A percentile compares a stretch with the other conserved stretches of the same genome.
These are phyloP conservation scores for Lojkania enalia DNA, from an alignment of 2,329 filamentous ascomycete genomes.

Conservation along the genomic window DNA sequence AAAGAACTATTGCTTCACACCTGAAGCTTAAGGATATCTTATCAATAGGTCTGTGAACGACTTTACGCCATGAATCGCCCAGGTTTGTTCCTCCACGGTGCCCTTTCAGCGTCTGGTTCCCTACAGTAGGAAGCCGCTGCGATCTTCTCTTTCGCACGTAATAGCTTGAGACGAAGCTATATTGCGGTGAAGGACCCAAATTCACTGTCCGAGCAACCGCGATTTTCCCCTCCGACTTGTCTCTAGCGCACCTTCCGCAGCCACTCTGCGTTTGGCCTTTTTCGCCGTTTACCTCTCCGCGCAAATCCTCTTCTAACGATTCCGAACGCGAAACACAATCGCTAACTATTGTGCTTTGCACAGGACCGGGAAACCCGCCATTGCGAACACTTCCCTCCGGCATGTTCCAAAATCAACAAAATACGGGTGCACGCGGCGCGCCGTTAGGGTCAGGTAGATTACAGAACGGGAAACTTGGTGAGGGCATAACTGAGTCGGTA, in stretches of 20 bases:
- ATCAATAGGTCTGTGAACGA: slow-evolving; percentile 18
- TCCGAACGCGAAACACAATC: slow-evolving; percentile 1
- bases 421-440: slow-evolving; percentile 51
- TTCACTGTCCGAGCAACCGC: no score
- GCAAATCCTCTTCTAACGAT: not conserved
- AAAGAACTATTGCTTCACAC: slow-evolving; percentile 5
- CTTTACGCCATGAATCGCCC: slow-evolving; percentile 51
- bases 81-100: slow-evolving; percentile 48
- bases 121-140: no score
- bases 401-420: slow-evolving; percentile 57
- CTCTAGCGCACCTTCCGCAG: no score
- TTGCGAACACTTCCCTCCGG: slow-evolving; percentile 57
- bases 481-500: slow-evolving; percentile 18
- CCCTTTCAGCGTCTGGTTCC: slow-evolving; percentile 24
- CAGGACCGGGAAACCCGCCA: slow-evolving; percentile 42
- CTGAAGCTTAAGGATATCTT: not conserved
- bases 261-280: no score
- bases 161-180: no score
- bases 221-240: slow-evolving; percentile 6
- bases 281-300: not conserved
- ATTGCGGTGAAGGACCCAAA: no score
- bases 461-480: slow-evolving; percentile 60
- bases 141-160: no score
- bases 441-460: slow-evolving; percentile 54
- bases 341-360: slow-evolving; percentile 15